A percentile compares a stretch with the other conserved stretches of the same genome.
Conservation (phyloP, 2,329 filamentous ascomycete species). For the Alternaria hordeiaustralica region DNA sequence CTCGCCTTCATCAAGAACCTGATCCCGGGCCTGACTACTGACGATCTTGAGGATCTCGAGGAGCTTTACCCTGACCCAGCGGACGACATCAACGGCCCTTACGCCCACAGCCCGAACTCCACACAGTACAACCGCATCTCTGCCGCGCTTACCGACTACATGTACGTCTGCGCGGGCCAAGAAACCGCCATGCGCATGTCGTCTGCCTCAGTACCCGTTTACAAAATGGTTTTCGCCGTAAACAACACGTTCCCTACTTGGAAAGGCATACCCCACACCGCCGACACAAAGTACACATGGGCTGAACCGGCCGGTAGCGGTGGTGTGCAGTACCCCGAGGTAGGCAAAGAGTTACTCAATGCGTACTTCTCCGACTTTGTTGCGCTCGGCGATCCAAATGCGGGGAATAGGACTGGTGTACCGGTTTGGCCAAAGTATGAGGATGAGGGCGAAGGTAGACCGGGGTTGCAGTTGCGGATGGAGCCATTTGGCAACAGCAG, state of each 20-base stretch:
- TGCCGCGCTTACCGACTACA: slow-evolving; percentile 53
- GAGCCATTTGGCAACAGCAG: slow-evolving; percentile 33
- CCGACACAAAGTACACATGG: slow-evolving; percentile 51
- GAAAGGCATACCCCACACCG: slow-evolving; percentile 32
- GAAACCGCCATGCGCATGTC: slow-evolving; percentile 53
- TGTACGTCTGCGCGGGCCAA: slow-evolving; percentile 55
- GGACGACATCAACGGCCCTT: slow-evolving; percentile 34
- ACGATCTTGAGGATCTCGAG: slow-evolving; percentile 28
- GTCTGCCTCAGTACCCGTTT: slow-evolving; percentile 36
- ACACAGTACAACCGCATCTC: slow-evolving; percentile 54
- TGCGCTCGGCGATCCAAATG: slow-evolving; percentile 49
- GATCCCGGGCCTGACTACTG: slow-evolving; percentile 21
- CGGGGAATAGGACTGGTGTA: slow-evolving; percentile 22
- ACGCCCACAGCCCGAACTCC: slow-evolving; percentile 51
- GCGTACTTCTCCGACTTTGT: slow-evolving; percentile 52
- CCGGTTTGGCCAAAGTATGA: slow-evolving; percentile 51
- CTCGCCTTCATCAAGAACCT: slow-evolving; percentile 36
- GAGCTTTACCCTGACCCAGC: slow-evolving; percentile 34
- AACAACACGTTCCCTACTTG: slow-evolving; percentile 32
- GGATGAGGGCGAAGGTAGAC: slow-evolving; percentile 14
- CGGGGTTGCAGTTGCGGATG: slow-evolving; percentile 29
- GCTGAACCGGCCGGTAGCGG: slow-evolving; percentile 58
- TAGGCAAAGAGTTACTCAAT: slow-evolving; percentile 47
- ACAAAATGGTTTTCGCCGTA: slow-evolving; percentile 27
- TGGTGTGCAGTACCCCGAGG: slow-evolving; percentile 46